Evolutionary conservation across 305 asterid genomes (phyloP), one percentile per base, ranked within the genome.

Genomic region (Ilex paraguariensis): DNA sequence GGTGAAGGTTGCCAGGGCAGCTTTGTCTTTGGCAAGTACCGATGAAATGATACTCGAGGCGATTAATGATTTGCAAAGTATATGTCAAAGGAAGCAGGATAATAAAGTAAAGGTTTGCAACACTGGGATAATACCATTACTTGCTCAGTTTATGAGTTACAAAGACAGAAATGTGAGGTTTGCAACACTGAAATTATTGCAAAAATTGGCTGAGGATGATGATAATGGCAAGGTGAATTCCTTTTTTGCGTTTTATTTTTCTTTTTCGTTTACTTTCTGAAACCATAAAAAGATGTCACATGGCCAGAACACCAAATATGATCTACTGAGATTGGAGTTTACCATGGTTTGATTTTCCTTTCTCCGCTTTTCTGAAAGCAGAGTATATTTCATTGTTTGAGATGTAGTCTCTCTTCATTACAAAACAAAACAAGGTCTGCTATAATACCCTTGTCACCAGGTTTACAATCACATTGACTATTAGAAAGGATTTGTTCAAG

Each of bases 1-100:
- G 56, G 81, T 87, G 33, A 89, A 81, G 76, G 87, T 78, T 46
- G 95, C 94, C 0, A 74, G 89, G 4, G 85, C 93, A 66, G 87
- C 95, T 21, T 79, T 89, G 58, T 76, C 87, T 6, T 60, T 85
- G 68, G 87, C 84, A 44, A 87, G 93, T 62, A 66, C 91, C 10
- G 86, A 89, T 48, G 75, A 71, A 36, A 81, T 74, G 87, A 75
- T 84, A 15, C 86, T 86, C 21, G 88, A 87, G 77, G 93, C 97
- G 28, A 75, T 89, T 0, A 79, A 80, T 54, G 91, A 89, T 78
- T 67, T 89, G 54, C 70, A 70, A 61, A 70, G 45, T 32, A 48
- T 89, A 9, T 86, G 97, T 66, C 68, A 60, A 55, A 74, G 62
- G 63, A 84, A 78, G 68, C 70, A 83, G 0, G 68, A 66, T 74